phyloP scores from a whole-genome alignment of 1,284 basidiomycete genomes.

The Cystobasidium slooffiae region DNA sequence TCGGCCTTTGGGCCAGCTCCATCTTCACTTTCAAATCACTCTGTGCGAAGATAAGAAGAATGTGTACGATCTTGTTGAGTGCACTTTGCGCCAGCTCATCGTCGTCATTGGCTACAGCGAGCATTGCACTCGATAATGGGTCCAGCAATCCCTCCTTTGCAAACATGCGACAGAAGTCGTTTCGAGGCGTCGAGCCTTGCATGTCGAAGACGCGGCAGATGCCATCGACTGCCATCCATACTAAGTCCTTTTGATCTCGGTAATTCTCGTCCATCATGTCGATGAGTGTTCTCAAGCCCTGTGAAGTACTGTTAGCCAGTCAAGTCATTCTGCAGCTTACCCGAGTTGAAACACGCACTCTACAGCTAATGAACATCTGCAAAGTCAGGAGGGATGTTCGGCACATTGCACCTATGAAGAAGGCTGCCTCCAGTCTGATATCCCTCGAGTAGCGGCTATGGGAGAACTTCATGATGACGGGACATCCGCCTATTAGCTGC shows the following conservation, averaged over 20 bases:
- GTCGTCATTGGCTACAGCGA: slow-evolving; percentile 80
- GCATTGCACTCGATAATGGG: slow-evolving; percentile 83
- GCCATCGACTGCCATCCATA: slow-evolving; percentile 90
- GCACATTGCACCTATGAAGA: slow-evolving; percentile 89
- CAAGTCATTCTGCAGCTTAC: too few species aligned
- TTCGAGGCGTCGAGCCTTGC: slow-evolving; percentile 87
- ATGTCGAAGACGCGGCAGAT: slow-evolving; percentile 94
- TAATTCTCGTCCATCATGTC: slow-evolving; percentile 97
- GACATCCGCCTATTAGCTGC: slow-evolving; percentile 55
- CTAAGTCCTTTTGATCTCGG: slow-evolving; percentile 80
- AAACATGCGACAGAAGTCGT: slow-evolving; percentile 98
- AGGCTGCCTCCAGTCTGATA: slow-evolving; percentile 90
- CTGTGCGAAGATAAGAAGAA: slow-evolving; percentile 89
- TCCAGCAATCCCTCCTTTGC: slow-evolving; percentile 92
- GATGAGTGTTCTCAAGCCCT: slow-evolving; percentile 65
- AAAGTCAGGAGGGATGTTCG: slow-evolving; percentile 89
- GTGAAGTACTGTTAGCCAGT: too few species aligned
- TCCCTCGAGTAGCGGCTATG: slow-evolving; percentile 92
- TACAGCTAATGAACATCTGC: slow-evolving; percentile 91
- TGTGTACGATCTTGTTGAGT: slow-evolving; percentile 86
- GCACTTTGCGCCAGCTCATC: slow-evolving; percentile 65
- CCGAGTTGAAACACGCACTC: too few species aligned
- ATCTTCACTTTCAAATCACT: slow-evolving; percentile 89
- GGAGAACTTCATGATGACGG: slow-evolving; percentile 70
- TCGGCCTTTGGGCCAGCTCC: slow-evolving; percentile 84